Evolutionary conservation across 192 early-diverging fungal genomes (phyloP).

Genomic region (Kickxella alabastrina): DNA sequence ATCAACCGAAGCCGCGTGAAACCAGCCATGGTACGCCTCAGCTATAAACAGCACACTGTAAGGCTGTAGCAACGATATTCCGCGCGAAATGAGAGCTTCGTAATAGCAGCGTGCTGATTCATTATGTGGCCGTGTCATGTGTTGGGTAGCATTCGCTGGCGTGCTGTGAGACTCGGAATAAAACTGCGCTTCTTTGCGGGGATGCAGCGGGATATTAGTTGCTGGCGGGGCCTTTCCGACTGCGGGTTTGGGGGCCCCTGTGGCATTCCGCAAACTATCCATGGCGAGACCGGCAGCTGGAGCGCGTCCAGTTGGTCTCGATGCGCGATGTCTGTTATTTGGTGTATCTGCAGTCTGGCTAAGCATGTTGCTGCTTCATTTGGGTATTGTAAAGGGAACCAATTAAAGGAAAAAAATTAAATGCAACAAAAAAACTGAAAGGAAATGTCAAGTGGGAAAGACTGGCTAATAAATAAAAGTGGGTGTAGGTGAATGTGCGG

Average conservation of each 20-base stretch:
- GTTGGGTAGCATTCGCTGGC: not conserved
- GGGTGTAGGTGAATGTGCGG: not conserved
- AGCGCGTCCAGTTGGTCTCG: slow-evolving; percentile 2
- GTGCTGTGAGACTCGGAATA: slow-evolving; percentile 1
- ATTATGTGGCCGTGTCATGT: slow-evolving; percentile 22
- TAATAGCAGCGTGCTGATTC: slow-evolving; percentile 31
- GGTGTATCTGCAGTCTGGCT: slow-evolving; percentile 7
- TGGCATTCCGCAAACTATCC: too few species aligned
- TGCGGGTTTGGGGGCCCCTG: not conserved
- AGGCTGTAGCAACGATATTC: slow-evolving; percentile 35
- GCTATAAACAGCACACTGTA: slow-evolving; percentile 39
- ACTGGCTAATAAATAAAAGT: not conserved
- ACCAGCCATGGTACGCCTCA: slow-evolving; percentile 49
- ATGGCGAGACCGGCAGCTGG: too few species aligned
- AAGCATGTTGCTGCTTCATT: slow-evolving; percentile 5
- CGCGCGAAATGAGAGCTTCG: slow-evolving; percentile 40
- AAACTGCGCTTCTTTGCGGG: not conserved
- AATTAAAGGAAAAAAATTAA: slow-evolving; percentile 1
- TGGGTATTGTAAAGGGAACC: not conserved
- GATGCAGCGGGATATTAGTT: not conserved
- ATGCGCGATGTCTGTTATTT: slow-evolving; percentile 5
- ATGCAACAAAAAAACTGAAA: not conserved
- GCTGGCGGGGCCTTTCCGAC: not conserved
- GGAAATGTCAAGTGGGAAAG: not conserved
- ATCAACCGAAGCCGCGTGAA: slow-evolving; percentile 19